Base-by-base conservation (phyloP, 2,329 filamentous ascomycete species). In the Bipolaris oryzae region DNA sequence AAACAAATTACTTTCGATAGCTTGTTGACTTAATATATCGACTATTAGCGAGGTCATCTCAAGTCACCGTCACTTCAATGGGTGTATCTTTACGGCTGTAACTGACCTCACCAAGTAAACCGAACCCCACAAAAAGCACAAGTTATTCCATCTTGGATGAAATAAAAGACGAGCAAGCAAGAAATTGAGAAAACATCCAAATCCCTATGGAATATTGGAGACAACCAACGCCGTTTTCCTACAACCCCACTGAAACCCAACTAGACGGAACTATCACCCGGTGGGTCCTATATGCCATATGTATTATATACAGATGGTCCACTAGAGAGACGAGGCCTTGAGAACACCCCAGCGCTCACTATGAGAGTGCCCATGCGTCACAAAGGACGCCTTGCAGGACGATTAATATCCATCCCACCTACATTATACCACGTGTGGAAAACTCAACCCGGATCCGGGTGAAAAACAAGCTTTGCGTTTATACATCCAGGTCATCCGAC, bases 1-100 rank as follows among this genome's bases (percentile, higher is more conserved):
- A 53, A 56, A 56, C 49, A 56, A 10, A 56, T 56, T 56, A 21
- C 43, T 53, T 53, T 56, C 53, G 35, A 53, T 56, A 55, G 31
- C 49, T 42, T 25, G 16, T 46, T 21, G n/a, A 21, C 42, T 28
- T 38, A 52, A 31, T 37, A 47, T 37, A 37, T 41, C 42, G 23
- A 25, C 37, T 28, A 39, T 16, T 56, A 33, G 20, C 42, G 25
- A 21, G 31, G 45, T 47, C 9, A 42, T 33, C 41, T 31, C 21
- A 33, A 18, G 31, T 47, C 49, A 47, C 43, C 7, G 28, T 23
- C 37, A 15, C 18, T 7, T n/a, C 13, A n/a, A 18, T 13, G 16
- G 13, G 20, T 6, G 3, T 7, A 28, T 46, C 10, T 15, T n/a
- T 20, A 15, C 11, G 10, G 31, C 34, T 25, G n/a, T 41, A 35